Conservation (phyloP, 2,329 filamentous ascomycete species). For the Talaromyces verruculosus region DNA sequence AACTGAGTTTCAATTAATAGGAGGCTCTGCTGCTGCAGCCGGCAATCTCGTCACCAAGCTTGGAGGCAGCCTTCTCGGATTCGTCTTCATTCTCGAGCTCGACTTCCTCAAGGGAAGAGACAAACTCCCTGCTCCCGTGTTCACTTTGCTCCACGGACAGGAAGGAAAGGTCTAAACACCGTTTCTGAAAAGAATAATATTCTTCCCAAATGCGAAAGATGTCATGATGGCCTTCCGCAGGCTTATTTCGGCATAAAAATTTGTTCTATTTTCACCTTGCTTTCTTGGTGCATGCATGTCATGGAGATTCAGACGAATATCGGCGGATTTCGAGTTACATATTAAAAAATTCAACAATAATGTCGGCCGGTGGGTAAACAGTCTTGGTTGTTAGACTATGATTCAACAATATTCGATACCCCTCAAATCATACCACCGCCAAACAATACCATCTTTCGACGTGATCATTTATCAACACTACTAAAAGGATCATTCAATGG, state of each 20-base stretch:
- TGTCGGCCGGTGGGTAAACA: not conserved
- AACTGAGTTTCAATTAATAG: slow-evolving; percentile 48
- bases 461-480: not conserved
- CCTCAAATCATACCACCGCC: slow-evolving; percentile 9
- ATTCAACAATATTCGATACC: slow-evolving; percentile 14
- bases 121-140: slow-evolving; percentile 80
- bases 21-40: slow-evolving; percentile 86
- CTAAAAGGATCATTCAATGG: not conserved
- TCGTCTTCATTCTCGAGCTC: slow-evolving; percentile 93
- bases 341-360: slow-evolving; percentile 4
- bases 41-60: slow-evolving; percentile 82
- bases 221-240: not conserved
- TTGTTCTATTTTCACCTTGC: slow-evolving; percentile 12
- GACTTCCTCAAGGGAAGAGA: slow-evolving; percentile 88
- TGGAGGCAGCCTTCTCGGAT: slow-evolving; percentile 82
- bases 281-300: slow-evolving; percentile 1
- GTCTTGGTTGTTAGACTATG: slow-evolving; percentile 7
- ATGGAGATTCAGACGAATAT: slow-evolving; percentile 1
- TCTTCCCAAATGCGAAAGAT: not conserved
- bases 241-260: slow-evolving; percentile 10
- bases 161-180: slow-evolving; percentile 31
- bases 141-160: slow-evolving; percentile 75
- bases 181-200: not conserved
- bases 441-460: not conserved
- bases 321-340: slow-evolving; percentile 7